Base-by-base conservation (phyloP, 169 alveolate genomes). In the Perkinsus marinus region DNA sequence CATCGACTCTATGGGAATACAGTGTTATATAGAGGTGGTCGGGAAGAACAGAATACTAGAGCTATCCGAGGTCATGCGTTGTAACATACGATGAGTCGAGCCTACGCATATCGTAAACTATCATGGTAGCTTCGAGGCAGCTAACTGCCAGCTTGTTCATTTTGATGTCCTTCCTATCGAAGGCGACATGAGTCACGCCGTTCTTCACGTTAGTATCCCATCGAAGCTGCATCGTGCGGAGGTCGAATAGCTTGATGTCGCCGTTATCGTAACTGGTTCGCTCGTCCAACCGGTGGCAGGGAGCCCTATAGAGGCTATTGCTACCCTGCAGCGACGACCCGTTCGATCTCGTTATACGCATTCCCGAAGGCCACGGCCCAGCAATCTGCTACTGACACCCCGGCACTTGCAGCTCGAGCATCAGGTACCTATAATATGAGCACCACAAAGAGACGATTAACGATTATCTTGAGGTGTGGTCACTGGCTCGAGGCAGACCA, bases 311-410 rank as follows among this genome's bases (percentile, higher is more conserved):
- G 5, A 30, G 22, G 36, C 46, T 3, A 41, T 41, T 10, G 46
- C 22, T 26, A 57, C 39, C 96, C 96, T 26, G 94, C 92, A 13
- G 92, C 90, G 2, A 97, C 92, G 79, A 95, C 94, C 90, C 98
- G 95, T 94, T 96, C 98, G 91, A 94, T 96, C 91, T 95, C 95
- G 94, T 96, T 96, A 95, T 96, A 95, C 68, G 95, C 79, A 92
- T 96, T 96, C 22, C 99, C 99, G 91, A 97, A 97, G 39, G 97
- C 95, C 39, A 97, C 98, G 7, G 98, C 96, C 99, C 99, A 98
- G 94, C 98, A 97, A 93, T 98, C 99, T 6, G 99, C 95, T 2
- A 94, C 98, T 30, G 95, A 95, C 90, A 96, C 95, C 90, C 95
- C 96, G 38, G 95, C 97, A 26, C 79, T 57, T 30, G 79, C 79